Conservation (phyloP, 148 eudicot species). For the Limonium bicolor region DNA sequence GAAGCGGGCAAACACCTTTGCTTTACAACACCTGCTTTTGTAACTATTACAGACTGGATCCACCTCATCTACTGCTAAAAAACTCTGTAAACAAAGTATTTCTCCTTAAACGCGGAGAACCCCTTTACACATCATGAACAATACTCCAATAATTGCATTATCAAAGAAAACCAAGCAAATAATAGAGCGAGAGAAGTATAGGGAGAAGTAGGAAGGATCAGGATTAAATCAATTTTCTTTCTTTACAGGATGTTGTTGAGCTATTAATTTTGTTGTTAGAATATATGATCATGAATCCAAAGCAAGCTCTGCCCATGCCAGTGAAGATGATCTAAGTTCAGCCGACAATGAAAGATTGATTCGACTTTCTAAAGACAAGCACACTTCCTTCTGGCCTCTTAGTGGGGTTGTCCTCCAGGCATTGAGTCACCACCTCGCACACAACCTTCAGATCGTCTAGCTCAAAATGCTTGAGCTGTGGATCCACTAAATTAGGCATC, state of each 20-base stretch:
- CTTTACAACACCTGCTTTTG: no score
- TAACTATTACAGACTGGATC: no score
- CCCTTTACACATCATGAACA: no score
- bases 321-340: conserved; percentile 63
- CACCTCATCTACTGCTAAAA: no score
- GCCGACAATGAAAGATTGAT: conserved; percentile 63
- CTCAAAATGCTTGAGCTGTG: conserved; percentile 64
- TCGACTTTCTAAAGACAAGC: conserved; percentile 36
- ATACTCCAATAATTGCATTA: no score
- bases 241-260: conserved; percentile 14
- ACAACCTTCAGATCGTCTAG: conserved; percentile 51
- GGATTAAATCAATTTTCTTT: conserved; percentile 3
- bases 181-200: no score
- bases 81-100: no score
- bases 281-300: conserved; percentile 50
- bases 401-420: conserved; percentile 30
- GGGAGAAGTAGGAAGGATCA: no score
- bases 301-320: conserved; percentile 95
- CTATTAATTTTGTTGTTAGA: conserved; percentile 9
- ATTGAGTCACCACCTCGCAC: conserved; percentile 48
- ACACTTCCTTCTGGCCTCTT: conserved; percentile 42
- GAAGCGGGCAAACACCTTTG: no score
- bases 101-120: no score
- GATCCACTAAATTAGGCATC: conserved; percentile 60
- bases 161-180: no score